phyloP scores from a whole-genome alignment of 331 rosid genomes.

The Quercus lobata region DNA sequence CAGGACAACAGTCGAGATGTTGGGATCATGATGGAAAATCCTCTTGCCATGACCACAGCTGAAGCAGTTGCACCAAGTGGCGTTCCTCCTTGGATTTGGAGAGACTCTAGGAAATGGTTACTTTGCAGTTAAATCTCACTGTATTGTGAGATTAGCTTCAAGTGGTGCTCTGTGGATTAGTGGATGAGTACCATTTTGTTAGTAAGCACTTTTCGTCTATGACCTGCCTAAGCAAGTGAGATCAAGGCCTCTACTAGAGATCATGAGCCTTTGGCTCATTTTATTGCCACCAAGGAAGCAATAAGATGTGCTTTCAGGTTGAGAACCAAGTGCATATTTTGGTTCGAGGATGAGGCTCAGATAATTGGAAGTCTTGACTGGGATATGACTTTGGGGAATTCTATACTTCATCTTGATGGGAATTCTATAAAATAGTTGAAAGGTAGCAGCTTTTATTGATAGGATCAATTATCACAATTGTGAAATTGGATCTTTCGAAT shows the following conservation, averaged over 20 bases:
- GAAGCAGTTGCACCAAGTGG: conserved; percentile 81
- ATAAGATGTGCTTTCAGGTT: conserved; percentile 80
- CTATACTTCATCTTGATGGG: no score
- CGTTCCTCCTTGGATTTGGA: conserved; percentile 98
- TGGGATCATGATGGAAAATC: conserved; percentile 86
- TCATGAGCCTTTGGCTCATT: background rate
- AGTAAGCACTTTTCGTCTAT: background rate
- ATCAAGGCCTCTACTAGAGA: background rate
- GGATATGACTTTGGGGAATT: conserved; percentile 45
- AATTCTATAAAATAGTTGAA: conserved; percentile 14
- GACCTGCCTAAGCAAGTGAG: background rate
- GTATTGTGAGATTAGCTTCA: background rate
- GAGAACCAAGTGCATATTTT: conserved; percentile 86
- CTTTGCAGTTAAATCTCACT: background rate
- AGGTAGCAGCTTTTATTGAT: background rate
- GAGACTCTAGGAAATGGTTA: conserved; percentile 93
- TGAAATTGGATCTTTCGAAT: no score
- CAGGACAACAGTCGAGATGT: conserved; percentile 64
- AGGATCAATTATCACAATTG: background rate
- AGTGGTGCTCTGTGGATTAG: background rate
- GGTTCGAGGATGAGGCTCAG: conserved; percentile 97
- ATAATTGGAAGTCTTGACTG: conserved; percentile 72
- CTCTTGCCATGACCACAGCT: conserved; percentile 87
- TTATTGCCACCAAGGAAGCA: conserved; percentile 80
- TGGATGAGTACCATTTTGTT: no score